phyloP scores from a whole-genome alignment of 768 basidiomycete species.

The Cystobasidium onofrii region DNA sequence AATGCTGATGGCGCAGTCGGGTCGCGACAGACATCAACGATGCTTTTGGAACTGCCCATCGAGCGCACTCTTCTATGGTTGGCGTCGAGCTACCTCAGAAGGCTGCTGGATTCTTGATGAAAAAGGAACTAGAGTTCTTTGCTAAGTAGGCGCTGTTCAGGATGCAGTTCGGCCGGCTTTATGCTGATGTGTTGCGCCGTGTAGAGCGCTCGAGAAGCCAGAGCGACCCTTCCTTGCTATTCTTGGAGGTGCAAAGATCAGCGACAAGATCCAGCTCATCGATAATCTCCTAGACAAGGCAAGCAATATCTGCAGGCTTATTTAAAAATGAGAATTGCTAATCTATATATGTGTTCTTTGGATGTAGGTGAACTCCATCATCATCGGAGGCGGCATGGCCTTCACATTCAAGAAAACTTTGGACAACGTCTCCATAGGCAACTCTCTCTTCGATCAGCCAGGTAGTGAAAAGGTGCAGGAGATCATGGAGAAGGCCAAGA shows the following conservation, averaged over 20 bases:
- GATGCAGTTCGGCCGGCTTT: not conserved
- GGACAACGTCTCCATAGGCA: slow-evolving; percentile 79
- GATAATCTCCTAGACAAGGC: slow-evolving; percentile 96
- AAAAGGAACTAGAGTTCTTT: slow-evolving; percentile 98
- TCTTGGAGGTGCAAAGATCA: slow-evolving; percentile 95
- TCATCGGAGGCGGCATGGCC: slow-evolving; percentile 96
- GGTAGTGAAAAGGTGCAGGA: slow-evolving; percentile 75
- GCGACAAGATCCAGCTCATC: slow-evolving; percentile 97
- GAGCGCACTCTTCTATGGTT: slow-evolving; percentile 98
- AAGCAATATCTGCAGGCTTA: too few relatives aligned
- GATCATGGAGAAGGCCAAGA: slow-evolving; percentile 83
- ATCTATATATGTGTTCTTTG: not conserved
- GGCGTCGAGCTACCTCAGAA: slow-evolving; percentile 84
- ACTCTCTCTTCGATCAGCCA: slow-evolving; percentile 82
- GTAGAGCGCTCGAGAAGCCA: slow-evolving; percentile 71
- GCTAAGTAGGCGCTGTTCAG: slow-evolving; percentile 67
- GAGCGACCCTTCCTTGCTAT: slow-evolving; percentile 96
- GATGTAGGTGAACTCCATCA: slow-evolving; percentile 67
- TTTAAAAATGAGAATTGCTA: too few relatives aligned
- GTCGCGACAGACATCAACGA: slow-evolving; percentile 66
- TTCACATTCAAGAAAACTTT: slow-evolving; percentile 98
- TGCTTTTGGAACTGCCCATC: slow-evolving; percentile 96
- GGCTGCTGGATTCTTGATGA: slow-evolving; percentile 92
- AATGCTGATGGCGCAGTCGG: not conserved
- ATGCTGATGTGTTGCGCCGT: not conserved